phyloP scores from a whole-genome alignment of 345 rosid genomes.

The Brassica rapa region DNA sequence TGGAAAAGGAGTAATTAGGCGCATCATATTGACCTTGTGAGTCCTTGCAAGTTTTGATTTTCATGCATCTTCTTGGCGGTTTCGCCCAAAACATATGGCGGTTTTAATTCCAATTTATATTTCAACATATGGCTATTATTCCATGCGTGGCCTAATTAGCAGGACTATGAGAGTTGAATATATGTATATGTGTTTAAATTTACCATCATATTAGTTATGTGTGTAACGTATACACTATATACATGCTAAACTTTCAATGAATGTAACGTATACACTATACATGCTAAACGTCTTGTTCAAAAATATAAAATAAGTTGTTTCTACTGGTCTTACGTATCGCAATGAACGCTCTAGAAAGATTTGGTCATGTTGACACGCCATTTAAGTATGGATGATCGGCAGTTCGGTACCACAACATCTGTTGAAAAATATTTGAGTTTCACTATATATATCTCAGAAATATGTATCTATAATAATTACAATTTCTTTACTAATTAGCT shows the following conservation, averaged over 20 bases:
- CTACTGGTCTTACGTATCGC: not conserved
- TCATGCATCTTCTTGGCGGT: not conserved
- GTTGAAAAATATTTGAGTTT: not conserved
- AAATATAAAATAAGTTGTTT: not conserved
- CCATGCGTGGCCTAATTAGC: not conserved
- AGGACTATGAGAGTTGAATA: not conserved
- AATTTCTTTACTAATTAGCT: not conserved
- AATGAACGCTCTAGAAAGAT: not conserved
- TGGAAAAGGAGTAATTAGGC: not conserved
- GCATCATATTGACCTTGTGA: constrained; percentile 23
- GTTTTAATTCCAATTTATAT: not conserved
- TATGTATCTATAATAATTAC: not conserved
- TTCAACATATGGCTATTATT: not conserved
- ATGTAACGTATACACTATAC: not conserved
- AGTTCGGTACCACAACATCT: not conserved
- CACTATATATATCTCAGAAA: not conserved
- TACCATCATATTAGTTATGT: too few relatives aligned
- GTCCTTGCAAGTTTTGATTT: not conserved
- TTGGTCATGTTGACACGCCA: not conserved
- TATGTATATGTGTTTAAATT: not conserved
- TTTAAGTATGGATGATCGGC: not conserved
- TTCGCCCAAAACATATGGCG: not conserved
- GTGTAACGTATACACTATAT: not conserved
- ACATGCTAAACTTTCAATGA: not conserved
- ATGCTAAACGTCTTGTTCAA: not conserved